Conservation (phyloP, 2,329 filamentous ascomycete genomes). For the Metarhizium robertsii region DNA sequence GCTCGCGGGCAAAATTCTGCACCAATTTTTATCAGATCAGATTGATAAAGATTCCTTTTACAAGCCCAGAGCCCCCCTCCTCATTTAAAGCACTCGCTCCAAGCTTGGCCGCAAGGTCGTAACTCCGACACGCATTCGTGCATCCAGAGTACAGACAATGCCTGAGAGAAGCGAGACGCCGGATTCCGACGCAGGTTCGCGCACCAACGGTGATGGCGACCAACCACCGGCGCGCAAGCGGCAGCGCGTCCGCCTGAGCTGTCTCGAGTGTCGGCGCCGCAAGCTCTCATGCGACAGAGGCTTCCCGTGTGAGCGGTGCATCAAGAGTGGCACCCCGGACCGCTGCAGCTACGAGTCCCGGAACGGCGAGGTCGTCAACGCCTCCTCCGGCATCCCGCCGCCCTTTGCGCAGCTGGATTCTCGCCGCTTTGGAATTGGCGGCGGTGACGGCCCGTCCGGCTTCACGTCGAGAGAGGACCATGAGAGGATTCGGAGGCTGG, state of each 20-base stretch:
- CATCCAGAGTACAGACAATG: constrained; percentile 8
- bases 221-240: constrained; percentile 41
- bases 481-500: constrained; percentile 49
- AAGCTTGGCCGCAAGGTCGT: constrained; percentile 17
- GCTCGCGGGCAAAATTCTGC: constrained; percentile 15
- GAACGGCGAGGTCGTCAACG: constrained; percentile 39
- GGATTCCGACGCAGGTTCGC: constrained; percentile 24
- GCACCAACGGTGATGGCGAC: constrained; percentile 19
- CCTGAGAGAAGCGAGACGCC: constrained; percentile 28
- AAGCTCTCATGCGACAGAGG: constrained; percentile 55
- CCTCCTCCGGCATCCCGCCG: constrained; percentile 34
- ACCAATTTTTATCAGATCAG: constrained; percentile 27
- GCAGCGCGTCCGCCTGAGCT: constrained; percentile 50
- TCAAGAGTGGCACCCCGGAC: constrained; percentile 52
- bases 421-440: constrained; percentile 25
- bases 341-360: constrained; percentile 51
- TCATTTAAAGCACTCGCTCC: constrained; percentile 3
- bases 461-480: constrained; percentile 35
- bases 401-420: constrained; percentile 32
- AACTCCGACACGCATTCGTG: constrained; percentile 21
- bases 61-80: constrained; percentile 16
- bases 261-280: constrained; percentile 49
- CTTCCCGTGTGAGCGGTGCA: constrained; percentile 51
- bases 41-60: constrained; percentile 29
- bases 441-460: constrained; percentile 17